phyloP scores from a whole-genome alignment of 768 basidiomycete species.

The Suillus cothurnatus region DNA sequence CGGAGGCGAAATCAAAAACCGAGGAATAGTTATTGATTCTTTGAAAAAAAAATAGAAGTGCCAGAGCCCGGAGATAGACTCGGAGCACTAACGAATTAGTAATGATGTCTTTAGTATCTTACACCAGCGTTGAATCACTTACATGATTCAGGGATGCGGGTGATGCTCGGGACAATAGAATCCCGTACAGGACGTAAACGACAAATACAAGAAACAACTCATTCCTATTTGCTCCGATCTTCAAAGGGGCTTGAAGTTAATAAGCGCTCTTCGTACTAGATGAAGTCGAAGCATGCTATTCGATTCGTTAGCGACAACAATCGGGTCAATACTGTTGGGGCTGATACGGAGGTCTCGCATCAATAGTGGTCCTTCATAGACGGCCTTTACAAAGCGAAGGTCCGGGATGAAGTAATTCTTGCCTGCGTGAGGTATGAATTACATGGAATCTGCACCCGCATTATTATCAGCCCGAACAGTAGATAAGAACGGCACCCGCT shows the following conservation, averaged over 20 bases:
- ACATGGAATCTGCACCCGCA: neutral
- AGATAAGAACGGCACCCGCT: neutral
- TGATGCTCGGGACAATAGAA: too few relatives aligned
- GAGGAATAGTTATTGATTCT: neutral
- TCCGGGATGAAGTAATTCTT: neutral
- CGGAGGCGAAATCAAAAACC: neutral
- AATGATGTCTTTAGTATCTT: neutral
- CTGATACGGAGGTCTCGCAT: neutral
- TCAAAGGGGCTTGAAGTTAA: too few relatives aligned
- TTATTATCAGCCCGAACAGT: neutral
- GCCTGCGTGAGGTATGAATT: neutral
- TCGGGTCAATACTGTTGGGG: neutral
- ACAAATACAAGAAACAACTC: too few relatives aligned
- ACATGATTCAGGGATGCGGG: neutral
- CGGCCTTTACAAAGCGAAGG: neutral
- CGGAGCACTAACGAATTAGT: neutral
- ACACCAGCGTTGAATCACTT: neutral
- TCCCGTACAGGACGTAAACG: too few relatives aligned
- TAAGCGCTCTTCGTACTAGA: neutral
- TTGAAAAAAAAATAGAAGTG: too few relatives aligned
- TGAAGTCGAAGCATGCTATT: neutral
- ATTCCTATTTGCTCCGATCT: too few relatives aligned
- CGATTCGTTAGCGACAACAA: neutral
- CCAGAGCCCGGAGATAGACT: too few relatives aligned
- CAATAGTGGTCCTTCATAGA: neutral